Base-by-base conservation (phyloP, 352 stramenopile genomes). In the Pythium sp. region DNA sequence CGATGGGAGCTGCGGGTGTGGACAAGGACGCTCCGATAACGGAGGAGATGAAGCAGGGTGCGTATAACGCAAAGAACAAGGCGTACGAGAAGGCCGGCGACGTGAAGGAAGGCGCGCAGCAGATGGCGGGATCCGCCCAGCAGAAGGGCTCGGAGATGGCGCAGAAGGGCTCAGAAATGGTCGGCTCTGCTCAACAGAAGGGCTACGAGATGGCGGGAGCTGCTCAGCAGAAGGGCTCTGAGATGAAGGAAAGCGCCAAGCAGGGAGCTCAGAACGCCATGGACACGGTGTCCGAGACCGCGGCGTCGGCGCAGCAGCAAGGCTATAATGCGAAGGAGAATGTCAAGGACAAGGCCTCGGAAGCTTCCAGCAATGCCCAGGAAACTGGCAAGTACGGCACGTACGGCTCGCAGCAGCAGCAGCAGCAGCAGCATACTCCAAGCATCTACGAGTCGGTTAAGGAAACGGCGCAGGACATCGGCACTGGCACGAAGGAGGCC, bases 81-180 rank as follows among this genome's bases (percentile, higher is more conserved):
- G 30, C 24, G 1, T 28, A 12, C 30, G 55, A 62, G 56, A 32
- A 46, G 56, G 56, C 20, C 2, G 26, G 36, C 32, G 30, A 54
- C 0, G 18, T 30, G 34, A 68, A 68, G 62, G 20, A 68, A 62
- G 62, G 36, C 36, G 62, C 62, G 0, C 51, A 56, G 12, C 49
- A 68, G 14, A 62, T 57, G 62, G 51, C 36, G 0, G 62, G 41
- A 12, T 51, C 24, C 1, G 53, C 12, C 4, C 22, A 68, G 5
- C 22, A 51, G 28, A 68, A 62, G 38, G 62, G 36, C 0, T 26
- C 38, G 15, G 59, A 56, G 8, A 41, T 57, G 24, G 26, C 18
- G 2, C n/a, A n/a, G n/a, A n/a, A n/a, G n/a, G n/a, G n/a, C n/a
- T n/a, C n/a, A n/a, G n/a, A n/a, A n/a, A n/a, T n/a, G n/a, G n/a